Base-by-base conservation (phyloP, 2,329 filamentous ascomycete genomes). In the Clarireedia homoeocarpa region DNA sequence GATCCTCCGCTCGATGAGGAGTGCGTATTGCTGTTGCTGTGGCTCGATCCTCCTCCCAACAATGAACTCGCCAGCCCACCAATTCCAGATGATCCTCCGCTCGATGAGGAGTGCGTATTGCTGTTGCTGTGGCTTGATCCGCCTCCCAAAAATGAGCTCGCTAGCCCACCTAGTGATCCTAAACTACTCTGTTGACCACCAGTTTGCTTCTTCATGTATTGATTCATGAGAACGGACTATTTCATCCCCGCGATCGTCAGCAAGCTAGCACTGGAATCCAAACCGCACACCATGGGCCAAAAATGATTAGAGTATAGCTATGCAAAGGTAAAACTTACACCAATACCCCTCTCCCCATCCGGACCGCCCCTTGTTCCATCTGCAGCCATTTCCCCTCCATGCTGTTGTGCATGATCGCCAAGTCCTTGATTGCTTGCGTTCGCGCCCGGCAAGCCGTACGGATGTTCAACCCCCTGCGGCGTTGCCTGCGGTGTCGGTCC, bases 331-430 rank as follows among this genome's bases (percentile, higher is more conserved):
- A 24, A 57, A 77, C 84, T 69, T 79, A 88, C 84, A 59, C 84
- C 83, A 55, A 88, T 71, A 42, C 84, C 81, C 60, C 85, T 77
- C 51, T 88, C 84, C 36, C 81, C 82, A 66, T 85, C 82, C 14
- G 80, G 72, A 65, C 83, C 76, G 62, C 78, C 78, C 53, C 82
- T 82, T 9, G 79, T 76, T 7, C 45, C 52, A 64, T 84, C 81
- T 44, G 79, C 83, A 68, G 84, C 83, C 62, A 83, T 72, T 68
- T 64, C 59, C 17, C 56, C 45, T 23, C 59, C 53, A 74, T 59
- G 56, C 26, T 58, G 58, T 17, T 57, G 51, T 24, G 34, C 40
- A 49, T 48, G 30, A 5, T 9, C 45, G 27, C 38, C 26, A 40
- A 34, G 34, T 36, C 53, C 53, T 36, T 47, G 14, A 14, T 34